Percentiles rank a stretch among this genome's conserved stretches.
phyloP scores from a whole-genome alignment of 129 eudicot genomes.

The Pittosporum tobira region DNA sequence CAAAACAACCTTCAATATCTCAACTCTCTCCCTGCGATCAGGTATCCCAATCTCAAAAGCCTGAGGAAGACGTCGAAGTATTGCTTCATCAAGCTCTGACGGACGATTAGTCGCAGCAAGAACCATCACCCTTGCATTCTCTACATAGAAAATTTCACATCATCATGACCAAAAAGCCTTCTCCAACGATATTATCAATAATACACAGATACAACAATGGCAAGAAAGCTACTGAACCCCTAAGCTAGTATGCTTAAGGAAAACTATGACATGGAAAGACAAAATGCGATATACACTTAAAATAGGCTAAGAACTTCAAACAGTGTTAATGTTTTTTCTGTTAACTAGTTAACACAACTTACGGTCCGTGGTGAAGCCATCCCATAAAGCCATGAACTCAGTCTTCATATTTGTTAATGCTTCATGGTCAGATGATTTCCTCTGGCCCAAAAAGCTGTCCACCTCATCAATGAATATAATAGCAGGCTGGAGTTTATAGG shows the following conservation, averaged over 20 bases:
- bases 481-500: conserved; percentile 87
- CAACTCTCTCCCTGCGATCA: conserved; percentile 53
- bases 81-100: conserved; percentile 92
- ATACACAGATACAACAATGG: not conserved
- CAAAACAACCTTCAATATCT: conserved; percentile 62
- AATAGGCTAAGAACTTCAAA: not conserved
- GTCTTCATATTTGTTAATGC: conserved; percentile 85
- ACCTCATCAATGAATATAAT: conserved; percentile 92
- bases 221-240: not conserved
- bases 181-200: not conserved
- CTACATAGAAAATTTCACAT: conserved; percentile 22
- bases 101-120: conserved; percentile 95
- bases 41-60: conserved; percentile 92
- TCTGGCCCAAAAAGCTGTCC: conserved; percentile 92
- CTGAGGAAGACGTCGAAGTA: conserved; percentile 84
- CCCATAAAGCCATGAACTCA: conserved; percentile 93
- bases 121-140: conserved; percentile 83
- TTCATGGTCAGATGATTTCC: conserved; percentile 73
- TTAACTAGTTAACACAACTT: conserved; percentile 27
- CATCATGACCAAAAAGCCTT: not conserved
- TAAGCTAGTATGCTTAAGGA: not conserved
- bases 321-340: not conserved
- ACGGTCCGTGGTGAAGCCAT: conserved; percentile 95
- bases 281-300: not conserved
- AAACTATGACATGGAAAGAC: not conserved